phyloP scores from a whole-genome alignment of 2,329 filamentous ascomycete genomes.

The Sclerotiophoma versabilis region DNA sequence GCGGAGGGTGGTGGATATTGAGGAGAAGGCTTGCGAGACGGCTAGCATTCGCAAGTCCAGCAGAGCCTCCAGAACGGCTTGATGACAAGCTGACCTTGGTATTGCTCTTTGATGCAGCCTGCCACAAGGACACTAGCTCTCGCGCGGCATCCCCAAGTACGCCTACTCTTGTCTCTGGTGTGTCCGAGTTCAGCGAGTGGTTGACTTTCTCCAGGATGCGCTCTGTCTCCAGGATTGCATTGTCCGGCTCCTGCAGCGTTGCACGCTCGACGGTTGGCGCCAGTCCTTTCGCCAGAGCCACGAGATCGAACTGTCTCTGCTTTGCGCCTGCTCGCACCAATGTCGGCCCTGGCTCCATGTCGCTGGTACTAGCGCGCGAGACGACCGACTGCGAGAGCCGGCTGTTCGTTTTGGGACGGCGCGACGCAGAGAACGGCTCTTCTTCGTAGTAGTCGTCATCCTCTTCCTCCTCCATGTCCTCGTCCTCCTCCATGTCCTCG shows the following conservation, averaged over 20 bases:
- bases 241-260: conserved; percentile 70
- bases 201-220: conserved; percentile 62
- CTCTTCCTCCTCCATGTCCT: conserved; percentile 51
- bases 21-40: conserved; percentile 82
- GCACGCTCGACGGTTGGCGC: conserved; percentile 65
- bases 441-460: conserved; percentile 52
- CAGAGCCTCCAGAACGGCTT: conserved; percentile 56
- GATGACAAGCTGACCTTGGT: conserved; percentile 23
- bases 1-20: conserved; percentile 72
- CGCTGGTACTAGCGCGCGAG: conserved; percentile 48
- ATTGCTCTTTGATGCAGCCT: conserved; percentile 57
- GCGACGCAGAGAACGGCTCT: conserved; percentile 54
- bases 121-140: conserved; percentile 50
- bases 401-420: conserved; percentile 29
- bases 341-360: conserved; percentile 28
- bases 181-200: conserved; percentile 41
- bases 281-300: conserved; percentile 74
- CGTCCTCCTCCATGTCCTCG: conserved; percentile 34
- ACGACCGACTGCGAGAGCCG: conserved; percentile 40
- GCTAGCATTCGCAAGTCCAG: conserved; percentile 74
- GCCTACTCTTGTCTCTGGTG: conserved; percentile 37
- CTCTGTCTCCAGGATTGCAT: conserved; percentile 79
- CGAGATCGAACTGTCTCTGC: conserved; percentile 68
- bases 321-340: conserved; percentile 40
- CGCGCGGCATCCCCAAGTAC: conserved; percentile 39